Evolutionary conservation across 129 eudicot genomes (phyloP), one percentile per base, ranked within the genome.

Genomic region (Flaveria brownii): DNA sequence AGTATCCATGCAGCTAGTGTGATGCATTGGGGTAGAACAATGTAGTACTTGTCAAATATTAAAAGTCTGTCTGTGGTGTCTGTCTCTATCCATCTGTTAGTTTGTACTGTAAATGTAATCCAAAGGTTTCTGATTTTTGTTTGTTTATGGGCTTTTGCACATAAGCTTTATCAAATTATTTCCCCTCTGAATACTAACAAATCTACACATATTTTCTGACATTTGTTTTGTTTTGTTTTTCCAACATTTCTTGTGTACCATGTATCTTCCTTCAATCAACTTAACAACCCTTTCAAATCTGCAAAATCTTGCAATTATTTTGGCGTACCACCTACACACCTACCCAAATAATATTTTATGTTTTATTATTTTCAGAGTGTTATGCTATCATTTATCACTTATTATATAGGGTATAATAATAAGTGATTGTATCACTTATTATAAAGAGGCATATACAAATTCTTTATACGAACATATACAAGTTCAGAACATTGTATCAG

Each of bases 81-180:
- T 80, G 73, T 50, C 75, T 59, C 67, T 9, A 54, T 68, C 63
- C 78, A 79, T 63, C 83, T 72, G 68, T 72, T 51, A 79, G 72
- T 79, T 76, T 72, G 83, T 72, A 79, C 78, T 79, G 73, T 72
- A 72, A 79, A 72, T 79, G 83, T 79, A 79, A 72, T 79, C 68
- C 73, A 72, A 72, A 50, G 72, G 78, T 79, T 79, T 79, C 78
- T 79, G 83, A 72, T 22, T 63, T 79, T 79, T 79, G 83, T 79
- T 79, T 79, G 78, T 79, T 79, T 79, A 71, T 72, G 73, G 76
- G 73, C n/a, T 51, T 62, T 79, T 51, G 28, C 78, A 50, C 82
- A 70, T 70, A 57, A 61, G 15, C 71, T 61, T 66, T 66, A 23
- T 66, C 80, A 66, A 76, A 66, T 66, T 12, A 65, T 66, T 77